Base-by-base conservation (phyloP, 441 rosid genomes). In the Populus hybrid region DNA sequence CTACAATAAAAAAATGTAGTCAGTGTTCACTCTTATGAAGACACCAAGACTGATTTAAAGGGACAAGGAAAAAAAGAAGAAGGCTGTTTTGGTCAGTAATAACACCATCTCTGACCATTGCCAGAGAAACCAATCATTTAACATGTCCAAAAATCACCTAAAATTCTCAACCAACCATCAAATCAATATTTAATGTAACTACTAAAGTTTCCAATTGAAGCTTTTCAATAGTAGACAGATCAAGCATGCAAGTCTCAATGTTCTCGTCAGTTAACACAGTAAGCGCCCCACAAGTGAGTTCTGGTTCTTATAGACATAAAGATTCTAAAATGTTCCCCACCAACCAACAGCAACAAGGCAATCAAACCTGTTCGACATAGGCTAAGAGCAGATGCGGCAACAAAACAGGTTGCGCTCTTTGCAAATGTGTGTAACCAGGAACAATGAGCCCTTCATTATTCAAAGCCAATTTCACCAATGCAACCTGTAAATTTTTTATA, bases 391-490 rank as follows among this genome's bases (percentile, higher is more conserved):
- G 94, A 87, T 94, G 98, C 7, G 89, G 92, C 78, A 94, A 85
- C 77, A 95, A 77, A 82, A 95, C 94, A 76, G 98, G 99, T 40
- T 95, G 98, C 24, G 98, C 99, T 68, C 99, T 84, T 79, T 94
- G 98, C 83, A 94, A 85, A 89, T 94, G 98, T 5, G 99, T 92
- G 74, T 92, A 90, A 35, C 98, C 99, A 70, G 99, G 98, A 76
- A 95, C 86, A 66, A 94, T 92, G 61, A 95, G 86, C 68, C 79
- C 89, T 75, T 89, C 79, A 9, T 92, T 89, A 73, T 89, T 84
- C 82, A 91, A 71, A 84, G 97, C 99, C 84, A 95, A 74, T 14
- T 59, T 72, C 84, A 94, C 90, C 64, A 92, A 77, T 12, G 97
- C 83, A 74, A 86, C 85, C 82, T 95, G 98, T 63, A 95, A 91